Percentiles rank a stretch among this genome's conserved stretches.
Conservation (phyloP, 2,329 filamentous ascomycete genomes). For the Lecanicillium sp. region DNA sequence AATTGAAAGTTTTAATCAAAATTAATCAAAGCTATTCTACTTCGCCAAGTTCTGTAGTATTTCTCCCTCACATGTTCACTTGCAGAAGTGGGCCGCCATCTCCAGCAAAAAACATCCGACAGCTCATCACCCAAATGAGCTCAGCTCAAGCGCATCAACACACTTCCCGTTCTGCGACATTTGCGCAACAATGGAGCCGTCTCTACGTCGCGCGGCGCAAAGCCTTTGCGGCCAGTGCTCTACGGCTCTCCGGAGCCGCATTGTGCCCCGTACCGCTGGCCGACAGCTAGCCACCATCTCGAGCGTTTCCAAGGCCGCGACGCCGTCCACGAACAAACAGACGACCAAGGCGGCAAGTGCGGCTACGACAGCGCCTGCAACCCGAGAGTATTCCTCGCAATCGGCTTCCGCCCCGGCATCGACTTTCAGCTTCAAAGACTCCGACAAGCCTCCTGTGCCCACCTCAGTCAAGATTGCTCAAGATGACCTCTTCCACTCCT, state of each 20-base stretch:
- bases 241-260: conserved; percentile 26
- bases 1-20: too few relatives aligned
- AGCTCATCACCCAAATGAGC: conserved; percentile 4
- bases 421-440: conserved; percentile 8
- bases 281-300: conserved; percentile 10
- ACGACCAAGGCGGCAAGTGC: background rate
- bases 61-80: background rate
- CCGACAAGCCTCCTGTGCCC: conserved; percentile 19
- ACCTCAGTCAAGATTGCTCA: conserved; percentile 44
- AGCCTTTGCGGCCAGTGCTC: conserved; percentile 37
- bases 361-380: background rate
- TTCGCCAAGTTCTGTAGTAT: too few relatives aligned
- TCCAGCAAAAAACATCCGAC: conserved; percentile 9
- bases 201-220: conserved; percentile 33
- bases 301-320: conserved; percentile 3
- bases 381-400: conserved; percentile 13
- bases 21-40: too few relatives aligned
- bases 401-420: too few relatives aligned
- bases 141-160: conserved; percentile 15
- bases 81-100: conserved; percentile 6
- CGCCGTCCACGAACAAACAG: background rate
- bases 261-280: background rate
- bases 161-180: background rate
- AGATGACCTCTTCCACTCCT: conserved; percentile 89
- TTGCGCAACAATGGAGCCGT: conserved; percentile 31